Percentiles rank a stretch among this genome's conserved stretches.
Evolutionary conservation across 2,329 filamentous ascomycete species (phyloP).

Genomic region (Fusarium paranaense): DNA sequence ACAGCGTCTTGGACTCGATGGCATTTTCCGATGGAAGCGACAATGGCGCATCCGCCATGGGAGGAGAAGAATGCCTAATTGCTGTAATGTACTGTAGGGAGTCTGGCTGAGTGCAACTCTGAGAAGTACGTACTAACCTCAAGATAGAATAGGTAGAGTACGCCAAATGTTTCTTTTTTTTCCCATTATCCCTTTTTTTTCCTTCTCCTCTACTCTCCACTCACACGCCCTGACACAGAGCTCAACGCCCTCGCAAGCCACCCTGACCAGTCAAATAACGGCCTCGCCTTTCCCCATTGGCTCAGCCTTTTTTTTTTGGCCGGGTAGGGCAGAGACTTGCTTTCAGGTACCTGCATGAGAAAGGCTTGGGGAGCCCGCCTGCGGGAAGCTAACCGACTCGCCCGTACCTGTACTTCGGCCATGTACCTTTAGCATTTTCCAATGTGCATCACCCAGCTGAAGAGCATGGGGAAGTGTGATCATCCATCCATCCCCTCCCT

Average conservation of each 20-base stretch:
- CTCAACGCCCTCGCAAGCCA: slow-evolving; percentile 12
- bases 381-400: slow-evolving; percentile 38
- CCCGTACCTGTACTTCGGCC: slow-evolving; percentile 7
- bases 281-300: slow-evolving; percentile 16
- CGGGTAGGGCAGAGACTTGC: slow-evolving; percentile 29
- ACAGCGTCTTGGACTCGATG: background rate
- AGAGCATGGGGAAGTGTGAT: background rate
- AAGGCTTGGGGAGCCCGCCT: slow-evolving; percentile 28
- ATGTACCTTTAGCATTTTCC: background rate
- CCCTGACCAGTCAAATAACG: background rate
- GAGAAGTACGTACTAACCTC: background rate
- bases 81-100: background rate
- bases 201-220: background rate
- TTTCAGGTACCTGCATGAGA: slow-evolving; percentile 34
- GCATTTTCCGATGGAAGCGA: background rate
- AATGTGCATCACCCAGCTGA: background rate
- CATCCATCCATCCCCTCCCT: background rate
- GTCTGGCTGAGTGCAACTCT: slow-evolving; percentile 26
- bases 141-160: slow-evolving; percentile 9
- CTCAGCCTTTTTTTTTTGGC: background rate
- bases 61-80: background rate
- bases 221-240: slow-evolving; percentile 9
- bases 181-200: background rate
- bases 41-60: background rate
- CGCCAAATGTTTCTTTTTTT: background rate